Evolutionary conservation across 140 eudicot species (phyloP).

Genomic region (Cichorium intybus): DNA sequence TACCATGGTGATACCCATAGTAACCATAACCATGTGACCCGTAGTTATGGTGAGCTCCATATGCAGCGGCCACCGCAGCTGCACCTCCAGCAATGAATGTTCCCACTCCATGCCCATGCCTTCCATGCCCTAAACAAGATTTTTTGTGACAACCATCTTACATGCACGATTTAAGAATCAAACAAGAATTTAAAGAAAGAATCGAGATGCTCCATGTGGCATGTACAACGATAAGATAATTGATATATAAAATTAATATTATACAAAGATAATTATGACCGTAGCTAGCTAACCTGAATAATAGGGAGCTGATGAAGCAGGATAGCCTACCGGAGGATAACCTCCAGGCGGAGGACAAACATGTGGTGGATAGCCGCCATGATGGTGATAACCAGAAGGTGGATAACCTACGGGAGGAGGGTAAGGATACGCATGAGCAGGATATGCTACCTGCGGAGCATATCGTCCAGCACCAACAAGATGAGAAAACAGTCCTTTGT

Average conservation of each 20-base stretch:
- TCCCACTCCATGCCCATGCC: constrained; percentile 43
- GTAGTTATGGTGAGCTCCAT: constrained; percentile 57
- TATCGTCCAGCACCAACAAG: constrained; percentile 33
- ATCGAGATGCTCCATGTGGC: no score
- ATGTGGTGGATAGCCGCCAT: constrained; percentile 23
- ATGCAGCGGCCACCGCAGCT: constrained; percentile 64
- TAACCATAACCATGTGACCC: constrained; percentile 38
- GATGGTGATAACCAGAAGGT: constrained; percentile 10
- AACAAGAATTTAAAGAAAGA: background rate
- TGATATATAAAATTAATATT: no score
- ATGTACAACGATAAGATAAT: no score
- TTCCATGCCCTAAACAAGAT: constrained; percentile 31
- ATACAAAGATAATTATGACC: background rate
- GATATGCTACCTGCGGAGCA: constrained; percentile 37
- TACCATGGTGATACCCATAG: constrained; percentile 33
- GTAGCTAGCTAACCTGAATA: constrained; percentile 42
- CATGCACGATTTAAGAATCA: background rate
- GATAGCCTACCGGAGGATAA: constrained; percentile 55
- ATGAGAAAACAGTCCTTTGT: constrained; percentile 35
- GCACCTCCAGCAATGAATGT: constrained; percentile 75
- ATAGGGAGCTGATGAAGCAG: constrained; percentile 50
- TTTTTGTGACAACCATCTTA: background rate
- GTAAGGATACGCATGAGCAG: constrained; percentile 22
- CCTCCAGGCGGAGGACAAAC: background rate
- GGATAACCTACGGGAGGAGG: constrained; percentile 38